Conservation (phyloP, 1,284 basidiomycete genomes). For the Ganoderma leucocontextum region DNA sequence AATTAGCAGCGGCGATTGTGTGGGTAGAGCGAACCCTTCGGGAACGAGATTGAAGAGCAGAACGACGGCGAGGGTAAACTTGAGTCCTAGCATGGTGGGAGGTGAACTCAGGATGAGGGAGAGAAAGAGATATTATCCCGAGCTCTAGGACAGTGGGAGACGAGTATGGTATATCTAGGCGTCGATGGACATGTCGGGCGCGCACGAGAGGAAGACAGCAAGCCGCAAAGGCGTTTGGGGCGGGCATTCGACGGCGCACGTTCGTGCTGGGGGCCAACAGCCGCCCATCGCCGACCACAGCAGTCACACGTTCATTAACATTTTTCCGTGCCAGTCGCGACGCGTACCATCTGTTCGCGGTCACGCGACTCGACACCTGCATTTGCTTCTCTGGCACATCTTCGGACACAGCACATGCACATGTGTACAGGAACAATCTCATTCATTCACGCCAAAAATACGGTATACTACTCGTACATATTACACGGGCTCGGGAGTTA, state of each 20-base stretch:
- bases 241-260: constrained; percentile 38
- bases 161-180: constrained; percentile 34
- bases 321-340: constrained; percentile 7
- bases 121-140: constrained; percentile 21
- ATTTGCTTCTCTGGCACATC: no score
- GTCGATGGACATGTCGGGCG: constrained; percentile 27
- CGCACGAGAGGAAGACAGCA: constrained; percentile 14
- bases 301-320: constrained; percentile 11
- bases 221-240: constrained; percentile 1
- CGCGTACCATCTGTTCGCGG: constrained; percentile 18
- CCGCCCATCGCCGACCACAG: neutral
- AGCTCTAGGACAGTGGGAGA: constrained; percentile 28
- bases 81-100: constrained; percentile 34
- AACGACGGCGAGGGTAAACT: constrained; percentile 22
- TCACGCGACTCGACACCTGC: neutral
- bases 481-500: constrained; percentile 24
- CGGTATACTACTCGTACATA: constrained; percentile 28
- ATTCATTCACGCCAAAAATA: constrained; percentile 17
- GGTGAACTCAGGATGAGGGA: neutral
- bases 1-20: constrained; percentile 35
- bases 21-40: constrained; percentile 26
- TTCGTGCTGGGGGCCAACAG: constrained; percentile 35
- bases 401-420: neutral
- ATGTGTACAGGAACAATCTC: neutral
- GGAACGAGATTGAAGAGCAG: constrained; percentile 25